These are phyloP conservation scores for Tolypocladium guangdongense DNA, from an alignment of 2,329 filamentous ascomycete species.

Conservation along the genomic window DNA sequence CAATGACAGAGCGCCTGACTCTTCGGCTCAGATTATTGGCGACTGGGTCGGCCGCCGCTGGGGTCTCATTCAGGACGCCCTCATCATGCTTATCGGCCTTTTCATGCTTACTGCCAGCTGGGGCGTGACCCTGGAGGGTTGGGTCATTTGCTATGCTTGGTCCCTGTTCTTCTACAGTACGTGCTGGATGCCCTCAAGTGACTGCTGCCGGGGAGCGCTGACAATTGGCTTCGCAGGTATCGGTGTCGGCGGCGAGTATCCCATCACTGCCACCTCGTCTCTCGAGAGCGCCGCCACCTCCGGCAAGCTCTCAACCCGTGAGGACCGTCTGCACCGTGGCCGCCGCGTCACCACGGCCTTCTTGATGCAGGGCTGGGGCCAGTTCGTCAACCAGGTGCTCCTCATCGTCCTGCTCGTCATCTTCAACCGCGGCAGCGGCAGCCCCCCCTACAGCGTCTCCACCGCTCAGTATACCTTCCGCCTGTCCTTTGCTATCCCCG, in stretches of 20 bases:
- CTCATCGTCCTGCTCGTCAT: conserved; percentile 79
- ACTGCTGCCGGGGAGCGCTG: not conserved
- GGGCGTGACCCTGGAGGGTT: conserved; percentile 79
- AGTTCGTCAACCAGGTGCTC: conserved; percentile 85
- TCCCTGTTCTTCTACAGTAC: conserved; percentile 66
- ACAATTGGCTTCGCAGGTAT: conserved; percentile 23
- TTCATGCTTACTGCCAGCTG: conserved; percentile 86
- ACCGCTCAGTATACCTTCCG: conserved; percentile 85
- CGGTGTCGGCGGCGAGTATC: conserved; percentile 77
- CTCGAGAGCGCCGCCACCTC: conserved; percentile 86
- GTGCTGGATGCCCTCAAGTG: not conserved
- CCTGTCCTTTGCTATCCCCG: conserved; percentile 83
- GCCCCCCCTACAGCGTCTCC: conserved; percentile 66
- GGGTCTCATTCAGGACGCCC: conserved; percentile 90
- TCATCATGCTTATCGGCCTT: conserved; percentile 88
- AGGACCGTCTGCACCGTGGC: conserved; percentile 89
- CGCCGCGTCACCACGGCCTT: conserved; percentile 94
- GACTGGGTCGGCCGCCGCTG: conserved; percentile 81
- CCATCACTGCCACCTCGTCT: conserved; percentile 89
- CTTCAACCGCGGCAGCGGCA: conserved; percentile 68
- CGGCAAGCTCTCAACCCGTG: conserved; percentile 78
- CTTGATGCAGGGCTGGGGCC: conserved; percentile 97
- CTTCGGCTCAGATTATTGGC: conserved; percentile 35
- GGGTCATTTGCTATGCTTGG: conserved; percentile 96
- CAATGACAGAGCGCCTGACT: conserved; percentile 7